A percentile compares a stretch with the other conserved stretches of the same genome.
phyloP scores from a whole-genome alignment of 129 eudicot genomes.

The Chrysanthemum makinoi region DNA sequence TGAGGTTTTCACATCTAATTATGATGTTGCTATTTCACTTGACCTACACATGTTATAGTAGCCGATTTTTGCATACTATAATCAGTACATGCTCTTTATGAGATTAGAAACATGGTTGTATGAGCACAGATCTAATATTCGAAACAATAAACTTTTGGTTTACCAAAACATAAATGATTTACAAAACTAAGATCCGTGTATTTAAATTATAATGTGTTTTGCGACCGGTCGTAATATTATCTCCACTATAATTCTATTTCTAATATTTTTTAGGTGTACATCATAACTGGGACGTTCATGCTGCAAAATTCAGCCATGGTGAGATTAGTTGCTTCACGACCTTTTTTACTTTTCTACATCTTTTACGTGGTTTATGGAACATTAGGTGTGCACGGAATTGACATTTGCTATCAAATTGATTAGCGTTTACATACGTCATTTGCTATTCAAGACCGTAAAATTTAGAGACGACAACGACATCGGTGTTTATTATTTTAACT shows the following conservation, averaged over 20 bases:
- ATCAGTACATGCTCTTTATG: neutral
- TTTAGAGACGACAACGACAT: too few relatives aligned
- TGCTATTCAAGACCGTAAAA: too few relatives aligned
- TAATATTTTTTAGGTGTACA: slow-evolving; percentile 43
- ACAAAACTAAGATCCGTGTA: neutral
- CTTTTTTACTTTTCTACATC: neutral
- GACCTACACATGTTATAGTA: neutral
- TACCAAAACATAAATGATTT: too few relatives aligned
- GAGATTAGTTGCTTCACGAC: slow-evolving; percentile 10
- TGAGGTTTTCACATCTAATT: too few relatives aligned
- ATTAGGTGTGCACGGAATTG: too few relatives aligned
- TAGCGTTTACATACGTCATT: too few relatives aligned
- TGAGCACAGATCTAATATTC: too few relatives aligned
- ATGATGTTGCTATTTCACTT: neutral
- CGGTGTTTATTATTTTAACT: too few relatives aligned
- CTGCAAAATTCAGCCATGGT: slow-evolving; percentile 88
- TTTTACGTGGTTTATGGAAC: neutral
- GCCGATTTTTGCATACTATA: neutral
- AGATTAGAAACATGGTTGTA: too few relatives aligned
- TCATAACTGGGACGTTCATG: slow-evolving; percentile 61
- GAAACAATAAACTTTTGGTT: too few relatives aligned
- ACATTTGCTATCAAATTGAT: too few relatives aligned
- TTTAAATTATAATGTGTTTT: neutral
- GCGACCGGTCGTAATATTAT: neutral
- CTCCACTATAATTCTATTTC: neutral